These are phyloP conservation scores for Neurospora tetrasperma DNA, from an alignment of 495 filamentous ascomycete species.

Conservation along the genomic window DNA sequence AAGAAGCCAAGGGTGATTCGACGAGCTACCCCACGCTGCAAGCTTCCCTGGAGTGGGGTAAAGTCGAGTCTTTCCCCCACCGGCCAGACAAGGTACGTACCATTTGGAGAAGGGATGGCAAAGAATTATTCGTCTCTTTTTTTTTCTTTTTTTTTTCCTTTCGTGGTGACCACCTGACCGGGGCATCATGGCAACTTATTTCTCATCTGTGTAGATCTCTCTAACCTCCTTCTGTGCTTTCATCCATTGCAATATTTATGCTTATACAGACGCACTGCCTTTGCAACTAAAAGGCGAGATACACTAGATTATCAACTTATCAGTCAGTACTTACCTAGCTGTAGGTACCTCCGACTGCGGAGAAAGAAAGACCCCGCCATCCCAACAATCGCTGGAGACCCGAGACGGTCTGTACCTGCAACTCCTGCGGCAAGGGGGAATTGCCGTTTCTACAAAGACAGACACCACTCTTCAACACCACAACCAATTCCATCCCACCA, in stretches of 20 bases:
- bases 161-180: neutral
- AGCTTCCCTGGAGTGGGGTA: neutral
- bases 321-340: neutral
- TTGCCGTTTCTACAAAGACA: neutral
- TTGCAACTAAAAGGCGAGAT: neutral
- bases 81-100: neutral
- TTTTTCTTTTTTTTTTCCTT: neutral
- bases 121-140: neutral
- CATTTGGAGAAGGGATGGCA: neutral
- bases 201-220: neutral
- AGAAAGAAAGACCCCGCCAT: neutral
- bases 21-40: neutral
- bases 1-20: neutral
- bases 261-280: neutral
- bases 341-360: neutral
- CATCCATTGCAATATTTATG: neutral
- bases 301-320: neutral
- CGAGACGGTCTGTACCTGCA: neutral
- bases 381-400: neutral
- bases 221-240: neutral
- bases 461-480: neutral
- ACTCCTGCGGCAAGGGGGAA: neutral
- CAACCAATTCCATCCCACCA: neutral
- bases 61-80: neutral
- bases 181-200: neutral